These are phyloP conservation scores for Populus ilicifolia DNA, from an alignment of 345 rosid species.

Conservation along the genomic window DNA sequence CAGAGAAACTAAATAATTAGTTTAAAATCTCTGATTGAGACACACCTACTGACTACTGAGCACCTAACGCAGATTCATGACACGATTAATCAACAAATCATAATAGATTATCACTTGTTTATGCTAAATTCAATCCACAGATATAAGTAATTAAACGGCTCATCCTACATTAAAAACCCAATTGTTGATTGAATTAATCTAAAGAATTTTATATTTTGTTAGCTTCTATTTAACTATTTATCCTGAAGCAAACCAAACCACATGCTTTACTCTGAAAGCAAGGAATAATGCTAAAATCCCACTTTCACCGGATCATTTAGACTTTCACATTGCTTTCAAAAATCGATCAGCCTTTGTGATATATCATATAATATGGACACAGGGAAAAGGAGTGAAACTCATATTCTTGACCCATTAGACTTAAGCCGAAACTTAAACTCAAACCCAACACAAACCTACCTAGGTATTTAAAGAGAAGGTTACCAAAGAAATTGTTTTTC, in stretches of 20 bases:
- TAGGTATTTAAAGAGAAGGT: too few species aligned
- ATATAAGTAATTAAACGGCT: not conserved
- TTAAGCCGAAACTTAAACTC: too few species aligned
- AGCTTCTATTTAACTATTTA: not conserved
- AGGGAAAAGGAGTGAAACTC: too few species aligned
- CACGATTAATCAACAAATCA: not conserved
- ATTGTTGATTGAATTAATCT: too few species aligned
- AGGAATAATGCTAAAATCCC: conserved; percentile 10
- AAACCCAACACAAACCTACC: too few species aligned
- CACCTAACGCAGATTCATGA: not conserved
- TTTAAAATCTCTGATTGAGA: not conserved
- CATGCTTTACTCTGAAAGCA: conserved; percentile 4
- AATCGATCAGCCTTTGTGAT: conserved; percentile 18
- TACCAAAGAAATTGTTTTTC: too few species aligned
- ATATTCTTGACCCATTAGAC: too few species aligned
- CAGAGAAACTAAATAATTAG: not conserved
- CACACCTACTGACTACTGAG: not conserved
- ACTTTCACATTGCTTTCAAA: not conserved
- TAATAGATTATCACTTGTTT: not conserved
- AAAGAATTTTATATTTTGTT: too few species aligned
- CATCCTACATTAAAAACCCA: too few species aligned
- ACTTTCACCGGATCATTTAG: conserved; percentile 2
- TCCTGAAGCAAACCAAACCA: not conserved
- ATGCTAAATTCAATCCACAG: not conserved
- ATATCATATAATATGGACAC: not conserved